Conservation (phyloP, 768 basidiomycete species). For the Phlebiopsis gigantea region DNA sequence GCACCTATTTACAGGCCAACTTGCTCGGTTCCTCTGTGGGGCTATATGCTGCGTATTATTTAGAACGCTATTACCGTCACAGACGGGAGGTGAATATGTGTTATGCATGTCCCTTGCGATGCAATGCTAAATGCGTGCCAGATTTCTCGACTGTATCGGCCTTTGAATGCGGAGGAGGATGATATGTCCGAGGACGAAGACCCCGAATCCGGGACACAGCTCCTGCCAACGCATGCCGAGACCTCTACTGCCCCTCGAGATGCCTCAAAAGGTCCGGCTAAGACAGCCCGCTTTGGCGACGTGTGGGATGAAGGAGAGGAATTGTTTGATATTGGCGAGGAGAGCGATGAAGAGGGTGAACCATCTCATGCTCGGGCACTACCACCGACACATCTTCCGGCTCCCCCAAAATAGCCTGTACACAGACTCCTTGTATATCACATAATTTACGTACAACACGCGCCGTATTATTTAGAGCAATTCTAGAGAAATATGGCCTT, state of each 20-base stretch:
- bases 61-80: conserved; percentile 73
- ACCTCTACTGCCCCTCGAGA: conserved; percentile 9
- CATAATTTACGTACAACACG: not conserved
- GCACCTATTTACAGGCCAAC: conserved; percentile 53
- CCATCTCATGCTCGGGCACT: not conserved
- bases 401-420: conserved; percentile 18
- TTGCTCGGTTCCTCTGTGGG: conserved; percentile 68
- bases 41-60: conserved; percentile 56
- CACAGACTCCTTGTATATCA: not conserved
- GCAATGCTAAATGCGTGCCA: conserved; percentile 22
- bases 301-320: conserved; percentile 82
- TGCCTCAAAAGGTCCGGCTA: conserved; percentile 14
- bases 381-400: conserved; percentile 8
- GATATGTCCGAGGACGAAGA: conserved; percentile 43
- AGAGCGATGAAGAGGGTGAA: conserved; percentile 49
- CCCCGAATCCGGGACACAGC: conserved; percentile 45
- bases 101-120: not conserved
- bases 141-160: conserved; percentile 77
- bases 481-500: not conserved
- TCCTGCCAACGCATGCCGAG: conserved; percentile 49
- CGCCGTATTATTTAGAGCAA: not conserved
- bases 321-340: conserved; percentile 61
- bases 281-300: conserved; percentile 42
- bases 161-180: conserved; percentile 44
- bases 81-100: conserved; percentile 59